Base-by-base conservation (phyloP, 495 filamentous ascomycete genomes). In the Parmelia sp. region DNA sequence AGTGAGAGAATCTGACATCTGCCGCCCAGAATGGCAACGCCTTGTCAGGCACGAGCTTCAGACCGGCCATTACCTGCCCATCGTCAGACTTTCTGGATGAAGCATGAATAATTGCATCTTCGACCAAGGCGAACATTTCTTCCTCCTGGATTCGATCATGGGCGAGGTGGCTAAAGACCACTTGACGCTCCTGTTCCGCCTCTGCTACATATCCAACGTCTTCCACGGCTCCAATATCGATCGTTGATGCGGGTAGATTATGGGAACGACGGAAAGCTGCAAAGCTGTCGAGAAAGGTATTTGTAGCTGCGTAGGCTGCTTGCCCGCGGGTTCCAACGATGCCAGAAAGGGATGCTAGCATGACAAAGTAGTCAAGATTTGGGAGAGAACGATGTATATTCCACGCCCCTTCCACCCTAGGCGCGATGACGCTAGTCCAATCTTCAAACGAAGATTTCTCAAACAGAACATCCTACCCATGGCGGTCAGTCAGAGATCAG, bases 291-390 rank as follows among this genome's bases (percentile, higher is more conserved):
- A n/a, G n/a, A n/a, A n/a, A 68, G 19, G 62, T 68, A 29, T 59
- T 44, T 23, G 78, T 70, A 6, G 73, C 71, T 4, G 74, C 72
- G 64, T 83, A 82, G 57, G 75, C 74, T 14, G 75, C 74, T 64
- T 83, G 80, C 0, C 72, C 74, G 23, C 69, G 57, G 21, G 74
- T 71, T 21, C 78, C 81, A 12, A 80, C 67, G 17, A 79, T 69
- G 35, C 77, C 75, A 35, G 72, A 70, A 2, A 75, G 66, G 8
- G 77, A 80, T 1, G 78, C 80, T 2, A 83, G 72, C 23, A 78
- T 75, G 57, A 80, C 65, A 67, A 84, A 84, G 74, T 84, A 84
- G 59, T 83, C 81, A 25, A 67, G 58, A 14, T 63, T 65, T 3
- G 62, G 62, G 14, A 69, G 57, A 21, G 53, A 45, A 3, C 76